These are phyloP conservation scores for Nissolia schottii DNA, from an alignment of 306 rosid species.

Conservation along the genomic window DNA sequence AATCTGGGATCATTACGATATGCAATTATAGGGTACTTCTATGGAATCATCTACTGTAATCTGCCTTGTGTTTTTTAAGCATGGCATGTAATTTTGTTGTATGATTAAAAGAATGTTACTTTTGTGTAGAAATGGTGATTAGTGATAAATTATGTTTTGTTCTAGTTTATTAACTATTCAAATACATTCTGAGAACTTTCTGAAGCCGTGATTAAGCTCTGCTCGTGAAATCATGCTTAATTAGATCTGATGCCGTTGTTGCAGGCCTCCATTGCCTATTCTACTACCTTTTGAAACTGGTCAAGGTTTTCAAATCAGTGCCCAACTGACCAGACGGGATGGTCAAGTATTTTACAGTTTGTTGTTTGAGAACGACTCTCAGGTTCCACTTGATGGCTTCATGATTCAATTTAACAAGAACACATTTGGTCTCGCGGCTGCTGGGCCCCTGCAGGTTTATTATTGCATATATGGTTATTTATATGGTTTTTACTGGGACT, in stretches of 20 bases:
- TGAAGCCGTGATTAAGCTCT: not conserved
- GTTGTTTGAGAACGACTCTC: conserved; percentile 81
- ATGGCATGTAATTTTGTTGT: not conserved
- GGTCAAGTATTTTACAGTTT: conserved; percentile 83
- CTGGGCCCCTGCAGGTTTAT: conserved; percentile 84
- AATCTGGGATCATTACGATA: not conserved
- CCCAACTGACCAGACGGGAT: conserved; percentile 67
- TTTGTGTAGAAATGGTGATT: not conserved
- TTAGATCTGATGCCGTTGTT: conserved; percentile 27
- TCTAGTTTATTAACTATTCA: not conserved
- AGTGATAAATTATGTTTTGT: not conserved
- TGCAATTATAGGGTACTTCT: not conserved
- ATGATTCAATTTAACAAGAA: conserved; percentile 99
- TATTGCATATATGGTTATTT: no score
- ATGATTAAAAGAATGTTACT: not conserved
- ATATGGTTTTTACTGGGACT: not conserved
- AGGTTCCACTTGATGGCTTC: conserved; percentile 82
- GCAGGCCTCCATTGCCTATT: conserved; percentile 86
- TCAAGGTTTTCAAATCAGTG: conserved; percentile 97
- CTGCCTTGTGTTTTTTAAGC: conserved; percentile 7
- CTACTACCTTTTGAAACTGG: conserved; percentile 74
- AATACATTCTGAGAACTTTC: conserved; percentile 6
- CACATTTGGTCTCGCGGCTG: conserved; percentile 93
- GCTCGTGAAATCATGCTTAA: conserved; percentile 16
- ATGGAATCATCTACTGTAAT: conserved; percentile 7